These are phyloP conservation scores for Trypanosoma mega DNA, from an alignment of 208 protist genomes.

Conservation along the genomic window DNA sequence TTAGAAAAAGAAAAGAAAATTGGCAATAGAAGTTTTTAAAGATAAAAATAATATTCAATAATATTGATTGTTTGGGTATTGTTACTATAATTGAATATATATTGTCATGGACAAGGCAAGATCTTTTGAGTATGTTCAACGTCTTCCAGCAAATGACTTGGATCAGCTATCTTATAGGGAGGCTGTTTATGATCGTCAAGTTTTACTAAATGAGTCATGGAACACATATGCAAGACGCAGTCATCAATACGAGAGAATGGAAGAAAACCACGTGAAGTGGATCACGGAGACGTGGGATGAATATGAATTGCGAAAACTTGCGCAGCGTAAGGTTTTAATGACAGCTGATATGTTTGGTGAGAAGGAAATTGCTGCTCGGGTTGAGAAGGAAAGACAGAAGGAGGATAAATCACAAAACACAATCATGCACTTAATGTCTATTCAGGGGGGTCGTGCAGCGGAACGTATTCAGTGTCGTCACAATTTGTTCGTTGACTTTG, in stretches of 20 bases:
- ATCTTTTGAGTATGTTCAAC: conserved; percentile 50
- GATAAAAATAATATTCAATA: no score
- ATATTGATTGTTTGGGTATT: no score
- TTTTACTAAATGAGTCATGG: conserved; percentile 70
- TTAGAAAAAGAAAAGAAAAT: no score
- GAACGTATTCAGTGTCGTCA: conserved; percentile 33
- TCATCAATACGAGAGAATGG: conserved; percentile 15
- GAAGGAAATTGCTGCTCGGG: conserved; percentile 14
- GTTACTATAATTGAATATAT: no score
- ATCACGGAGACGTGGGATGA: conserved; percentile 82
- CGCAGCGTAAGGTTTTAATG: conserved; percentile 35
- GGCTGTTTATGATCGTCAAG: conserved; percentile 52
- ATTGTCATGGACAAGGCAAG: conserved; percentile 53
- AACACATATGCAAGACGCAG: conserved; percentile 36
- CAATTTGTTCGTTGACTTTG: conserved; percentile 64
- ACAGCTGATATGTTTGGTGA: conserved; percentile 20
- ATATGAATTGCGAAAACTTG: conserved; percentile 34
- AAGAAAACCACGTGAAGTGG: conserved; percentile 60
- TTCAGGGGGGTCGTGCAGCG: conserved; percentile 17
- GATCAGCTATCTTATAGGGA: conserved; percentile 52
- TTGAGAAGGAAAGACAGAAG: neutral
- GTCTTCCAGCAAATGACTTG: conserved; percentile 31
- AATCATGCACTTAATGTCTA: conserved; percentile 43
- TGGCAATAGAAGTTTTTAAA: no score
- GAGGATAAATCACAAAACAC: conserved; percentile 27